These are phyloP conservation scores for Wickerhamiella brachini DNA, from an alignment of 805 yeast species.

Conservation along the genomic window DNA sequence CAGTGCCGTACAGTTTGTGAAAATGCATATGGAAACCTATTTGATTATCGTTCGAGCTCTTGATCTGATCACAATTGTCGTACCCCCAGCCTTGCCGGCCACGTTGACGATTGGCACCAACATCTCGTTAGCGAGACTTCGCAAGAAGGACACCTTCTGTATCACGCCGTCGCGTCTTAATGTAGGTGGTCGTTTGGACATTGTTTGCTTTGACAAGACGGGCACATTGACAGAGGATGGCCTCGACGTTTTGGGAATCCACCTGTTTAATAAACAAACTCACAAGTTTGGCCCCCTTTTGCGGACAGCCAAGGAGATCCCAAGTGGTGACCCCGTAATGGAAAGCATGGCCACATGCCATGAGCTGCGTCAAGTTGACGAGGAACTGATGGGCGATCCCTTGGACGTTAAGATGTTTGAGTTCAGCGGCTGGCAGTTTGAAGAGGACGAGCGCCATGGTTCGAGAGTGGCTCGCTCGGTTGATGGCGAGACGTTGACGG, in stretches of 20 bases:
- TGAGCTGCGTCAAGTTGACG: conserved; percentile 67
- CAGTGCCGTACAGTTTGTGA: conserved; percentile 70
- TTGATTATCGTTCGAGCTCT: conserved; percentile 77
- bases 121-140: conserved; percentile 70
- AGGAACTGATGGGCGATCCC: conserved; percentile 83
- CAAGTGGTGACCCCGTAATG: conserved; percentile 5
- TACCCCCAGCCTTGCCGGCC: conserved; percentile 98
- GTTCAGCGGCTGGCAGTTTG: conserved; percentile 64
- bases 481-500: conserved; percentile 24
- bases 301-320: conserved; percentile 9
- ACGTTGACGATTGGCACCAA: conserved; percentile 93
- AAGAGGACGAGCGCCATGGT: conserved; percentile 40
- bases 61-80: conserved; percentile 90
- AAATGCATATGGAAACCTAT: conserved; percentile 53
- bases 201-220: conserved; percentile 88
- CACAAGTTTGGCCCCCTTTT: conserved; percentile 15
- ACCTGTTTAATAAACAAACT: conserved; percentile 20
- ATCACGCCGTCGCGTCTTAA: conserved; percentile 90
- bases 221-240: conserved; percentile 98
- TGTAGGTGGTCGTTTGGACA: conserved; percentile 88
- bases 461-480: conserved; percentile 7
- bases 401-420: conserved; percentile 87
- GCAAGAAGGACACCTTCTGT: conserved; percentile 60
- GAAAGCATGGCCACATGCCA: conserved; percentile 61
- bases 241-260: conserved; percentile 66